phyloP scores from a whole-genome alignment of 208 protist genomes.

The Vickermania spadyakhi region DNA sequence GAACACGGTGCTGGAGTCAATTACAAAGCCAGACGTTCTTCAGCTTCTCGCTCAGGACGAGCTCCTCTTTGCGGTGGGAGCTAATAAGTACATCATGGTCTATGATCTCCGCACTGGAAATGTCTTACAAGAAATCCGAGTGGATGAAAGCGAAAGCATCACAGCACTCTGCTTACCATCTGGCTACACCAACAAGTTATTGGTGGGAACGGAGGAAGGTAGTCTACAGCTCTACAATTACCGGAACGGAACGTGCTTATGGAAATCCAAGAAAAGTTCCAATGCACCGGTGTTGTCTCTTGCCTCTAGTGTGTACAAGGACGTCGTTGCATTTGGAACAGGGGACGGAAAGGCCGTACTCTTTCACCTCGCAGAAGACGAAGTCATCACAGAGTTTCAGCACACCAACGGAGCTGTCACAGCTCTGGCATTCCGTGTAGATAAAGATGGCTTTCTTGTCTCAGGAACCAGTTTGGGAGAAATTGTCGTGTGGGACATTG shows the following conservation, averaged over 20 bases:
- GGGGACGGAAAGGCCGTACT: slow-evolving; percentile 52
- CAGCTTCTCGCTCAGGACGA: slow-evolving; percentile 69
- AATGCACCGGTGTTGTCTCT: slow-evolving; percentile 36
- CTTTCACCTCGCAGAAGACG: slow-evolving; percentile 47
- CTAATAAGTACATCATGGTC: slow-evolving; percentile 65
- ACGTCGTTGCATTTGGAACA: slow-evolving; percentile 82
- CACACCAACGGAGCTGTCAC: slow-evolving; percentile 63
- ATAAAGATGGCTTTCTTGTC: slow-evolving; percentile 64
- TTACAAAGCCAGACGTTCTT: slow-evolving; percentile 37
- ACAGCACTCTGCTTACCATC: slow-evolving; percentile 30
- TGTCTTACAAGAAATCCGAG: slow-evolving; percentile 47
- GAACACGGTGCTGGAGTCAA: slow-evolving; percentile 32
- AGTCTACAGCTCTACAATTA: slow-evolving; percentile 85
- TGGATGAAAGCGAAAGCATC: slow-evolving; percentile 52
- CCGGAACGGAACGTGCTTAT: slow-evolving; percentile 61
- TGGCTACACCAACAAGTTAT: slow-evolving; percentile 83
- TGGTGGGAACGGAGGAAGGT: slow-evolving; percentile 69
- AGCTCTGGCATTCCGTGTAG: slow-evolving; percentile 68
- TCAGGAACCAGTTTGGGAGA: slow-evolving; percentile 69
- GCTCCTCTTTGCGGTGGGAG: slow-evolving; percentile 64
- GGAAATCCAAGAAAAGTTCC: slow-evolving; percentile 21
- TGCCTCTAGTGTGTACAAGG: slow-evolving; percentile 61
- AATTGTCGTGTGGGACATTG: slow-evolving; percentile 80
- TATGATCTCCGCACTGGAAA: slow-evolving; percentile 53
- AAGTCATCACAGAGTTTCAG: slow-evolving; percentile 64